Evolutionary conservation across 2,329 filamentous ascomycete species (phyloP).

Genomic region (Berkeleyomyces basicola): DNA sequence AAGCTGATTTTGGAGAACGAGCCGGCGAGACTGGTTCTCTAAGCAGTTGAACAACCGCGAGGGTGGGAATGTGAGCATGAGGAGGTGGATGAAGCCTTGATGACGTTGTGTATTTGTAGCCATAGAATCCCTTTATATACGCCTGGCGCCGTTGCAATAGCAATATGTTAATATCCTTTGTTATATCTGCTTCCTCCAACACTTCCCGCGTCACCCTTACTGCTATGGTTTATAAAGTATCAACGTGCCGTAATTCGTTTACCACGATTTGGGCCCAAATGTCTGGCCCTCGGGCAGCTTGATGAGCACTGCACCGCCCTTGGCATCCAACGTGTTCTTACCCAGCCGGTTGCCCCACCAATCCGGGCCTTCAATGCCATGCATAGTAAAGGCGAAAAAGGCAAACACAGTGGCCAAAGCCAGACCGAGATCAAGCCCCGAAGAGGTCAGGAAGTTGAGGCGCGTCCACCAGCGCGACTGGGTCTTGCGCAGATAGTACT

Average conservation of each 20-base stretch:
- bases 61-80: slow-evolving; percentile 4
- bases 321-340: slow-evolving; percentile 42
- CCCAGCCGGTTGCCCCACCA: slow-evolving; percentile 57
- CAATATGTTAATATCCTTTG: slow-evolving; percentile 6
- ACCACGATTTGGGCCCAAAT: slow-evolving; percentile 46
- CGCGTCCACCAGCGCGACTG: slow-evolving; percentile 56
- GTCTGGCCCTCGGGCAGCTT: slow-evolving; percentile 35
- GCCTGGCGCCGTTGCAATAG: slow-evolving; percentile 8
- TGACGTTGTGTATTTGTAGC: slow-evolving; percentile 12
- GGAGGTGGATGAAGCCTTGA: slow-evolving; percentile 3
- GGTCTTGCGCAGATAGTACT: slow-evolving; percentile 47
- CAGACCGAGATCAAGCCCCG: slow-evolving; percentile 51
- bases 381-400: slow-evolving; percentile 52
- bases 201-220: background rate
- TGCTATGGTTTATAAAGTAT: background rate
- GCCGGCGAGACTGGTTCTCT: slow-evolving; percentile 56
- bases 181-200: background rate
- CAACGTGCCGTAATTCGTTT: background rate
- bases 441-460: slow-evolving; percentile 56
- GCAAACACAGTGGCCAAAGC: slow-evolving; percentile 50
- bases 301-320: slow-evolving; percentile 41
- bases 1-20: slow-evolving; percentile 71
- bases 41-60: slow-evolving; percentile 16
- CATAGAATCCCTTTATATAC: slow-evolving; percentile 14
- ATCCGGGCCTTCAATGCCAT: slow-evolving; percentile 40